Percentiles rank a stretch among this genome's conserved stretches.
Evolutionary conservation across 495 filamentous ascomycete species (phyloP).

Genomic region (Polyplosphaeria fusca): DNA sequence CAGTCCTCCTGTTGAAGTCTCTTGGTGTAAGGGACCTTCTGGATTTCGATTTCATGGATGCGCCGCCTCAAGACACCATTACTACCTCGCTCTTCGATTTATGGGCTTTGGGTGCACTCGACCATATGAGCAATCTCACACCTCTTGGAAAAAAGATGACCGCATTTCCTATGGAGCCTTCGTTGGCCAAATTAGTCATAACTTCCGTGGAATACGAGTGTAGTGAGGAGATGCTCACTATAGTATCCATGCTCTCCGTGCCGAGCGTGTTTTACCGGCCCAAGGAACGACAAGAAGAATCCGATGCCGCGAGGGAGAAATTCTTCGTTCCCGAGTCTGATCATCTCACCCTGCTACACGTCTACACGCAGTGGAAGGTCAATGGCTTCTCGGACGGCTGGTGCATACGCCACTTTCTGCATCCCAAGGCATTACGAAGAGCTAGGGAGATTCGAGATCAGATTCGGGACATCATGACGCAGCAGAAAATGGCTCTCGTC

Average conservation of each 20-base stretch:
- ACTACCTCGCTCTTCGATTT: conserved; percentile 96
- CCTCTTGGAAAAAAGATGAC: conserved; percentile 88
- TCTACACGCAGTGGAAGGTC: conserved; percentile 91
- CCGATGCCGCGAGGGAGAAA: conserved; percentile 93
- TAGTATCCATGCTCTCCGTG: conserved; percentile 96
- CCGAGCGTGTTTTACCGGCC: conserved; percentile 96
- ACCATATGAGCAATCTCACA: conserved; percentile 91
- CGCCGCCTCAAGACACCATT: conserved; percentile 96
- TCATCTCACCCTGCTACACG: conserved; percentile 91
- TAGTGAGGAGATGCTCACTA: conserved; percentile 96
- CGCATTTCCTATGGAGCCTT: conserved; percentile 94
- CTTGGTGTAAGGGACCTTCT: conserved; percentile 90
- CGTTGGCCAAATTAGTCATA: conserved; percentile 90
- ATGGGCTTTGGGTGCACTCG: conserved; percentile 91
- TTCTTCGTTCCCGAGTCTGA: conserved; percentile 98
- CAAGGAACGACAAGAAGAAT: conserved; percentile 95
- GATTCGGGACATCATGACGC: conserved; percentile 89
- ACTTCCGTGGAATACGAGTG: conserved; percentile 83
- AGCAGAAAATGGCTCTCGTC: conserved; percentile 81
- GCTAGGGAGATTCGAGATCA: conserved; percentile 94
- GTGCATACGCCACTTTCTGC: conserved; percentile 90
- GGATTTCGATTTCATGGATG: conserved; percentile 99
- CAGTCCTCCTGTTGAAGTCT: conserved; percentile 89
- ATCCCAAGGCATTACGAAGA: conserved; percentile 83
- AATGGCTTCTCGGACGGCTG: conserved; percentile 89